Evolutionary conservation across 257 asterid genomes (phyloP), one percentile per base, ranked within the genome.

Genomic region (Solanum verrucosum): DNA sequence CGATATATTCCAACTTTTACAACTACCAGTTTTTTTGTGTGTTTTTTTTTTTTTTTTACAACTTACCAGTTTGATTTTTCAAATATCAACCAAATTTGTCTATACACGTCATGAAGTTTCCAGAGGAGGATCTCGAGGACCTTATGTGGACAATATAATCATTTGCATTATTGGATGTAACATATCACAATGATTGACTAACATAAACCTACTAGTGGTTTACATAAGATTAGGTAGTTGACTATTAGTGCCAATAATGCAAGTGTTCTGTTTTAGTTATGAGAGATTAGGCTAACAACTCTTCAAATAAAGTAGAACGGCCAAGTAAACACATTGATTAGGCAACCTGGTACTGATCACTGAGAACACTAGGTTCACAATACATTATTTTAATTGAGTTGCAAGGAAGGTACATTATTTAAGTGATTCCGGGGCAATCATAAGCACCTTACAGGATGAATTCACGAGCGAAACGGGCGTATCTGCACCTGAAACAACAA

Each of bases 231-330:
- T 44, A 44, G 52, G 52, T 44, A 44, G 52, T 44, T 44, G 52
- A 44, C 52, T 44, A 44, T 44, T 44, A 44, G 52, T 44, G 18
- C 18, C 52, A 44, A 44, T 44, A 44, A 44, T 44, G 52, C 52
- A 44, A 44, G 52, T 44, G 52, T 44, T 44, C 38, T 15, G 44
- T 56, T 72, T 63, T 31, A 88, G 68, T 77, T 72, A 31, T 65
- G 88, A 52, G 91, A 87, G 71, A 87, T 91, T 91, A 88, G 94
- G 94, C 88, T 86, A 92, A 84, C 94, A 72, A 90, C 93, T 90
- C 87, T 86, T 83, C 16, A 84, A 84, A 81, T 37, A 88, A 72
- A 77, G n/a, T 34, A 85, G 29, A 46, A 83, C 44, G 33, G 25
- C 13, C 25, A 79, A 79, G 65, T 8, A 27, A 44, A n/a, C 67